phyloP scores from a whole-genome alignment of 176 grass and related monocot species.

The Hsuehochloa calcarea region DNA sequence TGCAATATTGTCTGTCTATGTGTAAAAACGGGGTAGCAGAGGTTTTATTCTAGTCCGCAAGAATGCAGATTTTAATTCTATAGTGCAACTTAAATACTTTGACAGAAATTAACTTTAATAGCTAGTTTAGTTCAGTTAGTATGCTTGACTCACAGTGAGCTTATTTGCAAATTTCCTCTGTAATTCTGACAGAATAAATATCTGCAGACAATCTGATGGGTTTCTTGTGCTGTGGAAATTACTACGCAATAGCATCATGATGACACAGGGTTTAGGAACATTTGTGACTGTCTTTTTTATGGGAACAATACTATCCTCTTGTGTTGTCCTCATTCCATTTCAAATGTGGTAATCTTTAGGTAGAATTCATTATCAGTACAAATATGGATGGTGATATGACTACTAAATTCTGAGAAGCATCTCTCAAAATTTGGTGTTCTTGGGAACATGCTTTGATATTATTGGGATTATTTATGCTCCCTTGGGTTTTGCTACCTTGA shows the following conservation, averaged over 20 bases:
- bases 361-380: background rate
- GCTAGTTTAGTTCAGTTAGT: background rate
- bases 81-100: background rate
- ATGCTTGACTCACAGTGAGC: background rate
- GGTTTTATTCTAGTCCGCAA: background rate
- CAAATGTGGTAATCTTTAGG: background rate
- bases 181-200: background rate
- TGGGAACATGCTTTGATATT: too few relatives aligned
- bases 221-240: background rate
- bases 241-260: background rate
- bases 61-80: background rate
- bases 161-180: background rate
- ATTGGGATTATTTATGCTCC: background rate
- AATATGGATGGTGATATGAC: background rate
- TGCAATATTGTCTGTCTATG: background rate
- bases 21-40: background rate
- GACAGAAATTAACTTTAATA: background rate
- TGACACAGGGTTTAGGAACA: background rate
- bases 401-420: background rate
- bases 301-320: background rate
- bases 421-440: background rate
- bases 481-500: background rate
- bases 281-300: background rate
- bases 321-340: background rate
- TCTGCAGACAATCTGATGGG: background rate